Conservation (phyloP, 108 stramenopile species). For the Cyclotella kingstonii region DNA sequence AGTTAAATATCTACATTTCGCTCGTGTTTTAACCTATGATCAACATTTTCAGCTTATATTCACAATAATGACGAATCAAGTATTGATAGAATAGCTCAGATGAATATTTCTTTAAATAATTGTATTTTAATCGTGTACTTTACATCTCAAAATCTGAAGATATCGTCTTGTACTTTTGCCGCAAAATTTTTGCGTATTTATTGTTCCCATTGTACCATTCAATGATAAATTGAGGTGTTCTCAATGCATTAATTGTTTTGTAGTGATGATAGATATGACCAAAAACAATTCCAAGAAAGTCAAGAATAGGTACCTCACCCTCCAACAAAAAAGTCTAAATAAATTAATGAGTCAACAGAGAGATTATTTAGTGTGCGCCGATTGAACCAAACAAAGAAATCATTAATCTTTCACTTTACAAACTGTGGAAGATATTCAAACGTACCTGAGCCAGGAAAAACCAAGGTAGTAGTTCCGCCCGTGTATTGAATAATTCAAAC, state of each 20-base stretch:
- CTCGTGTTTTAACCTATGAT: no score
- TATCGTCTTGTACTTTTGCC: conserved; percentile 76
- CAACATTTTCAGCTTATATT: no score
- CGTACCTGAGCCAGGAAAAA: conserved; percentile 81
- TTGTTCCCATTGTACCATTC: conserved; percentile 75
- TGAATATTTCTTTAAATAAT: not conserved
- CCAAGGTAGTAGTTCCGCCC: conserved; percentile 87
- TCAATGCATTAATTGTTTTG: conserved; percentile 60
- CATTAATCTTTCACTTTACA: not conserved
- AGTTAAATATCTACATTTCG: not conserved
- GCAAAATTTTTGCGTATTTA: conserved; percentile 45
- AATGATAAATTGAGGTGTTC: conserved; percentile 65
- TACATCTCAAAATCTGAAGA: conserved; percentile 81
- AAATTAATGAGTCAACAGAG: no score
- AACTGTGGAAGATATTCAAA: conserved; percentile 7
- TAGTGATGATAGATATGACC: conserved; percentile 93
- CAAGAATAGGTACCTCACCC: conserved; percentile 86
- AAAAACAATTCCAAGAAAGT: conserved; percentile 94
- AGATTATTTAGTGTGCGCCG: not conserved
- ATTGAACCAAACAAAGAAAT: not conserved
- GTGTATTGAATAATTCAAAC: conserved; percentile 87
- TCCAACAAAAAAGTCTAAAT: conserved; percentile 95
- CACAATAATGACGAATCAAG: no score
- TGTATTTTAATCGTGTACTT: not conserved
- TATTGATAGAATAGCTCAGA: no score